Percentiles rank a stretch among this genome's conserved stretches.
Conservation (phyloP, 2,329 filamentous ascomycete species). For the Microthyrium microscopicum region DNA sequence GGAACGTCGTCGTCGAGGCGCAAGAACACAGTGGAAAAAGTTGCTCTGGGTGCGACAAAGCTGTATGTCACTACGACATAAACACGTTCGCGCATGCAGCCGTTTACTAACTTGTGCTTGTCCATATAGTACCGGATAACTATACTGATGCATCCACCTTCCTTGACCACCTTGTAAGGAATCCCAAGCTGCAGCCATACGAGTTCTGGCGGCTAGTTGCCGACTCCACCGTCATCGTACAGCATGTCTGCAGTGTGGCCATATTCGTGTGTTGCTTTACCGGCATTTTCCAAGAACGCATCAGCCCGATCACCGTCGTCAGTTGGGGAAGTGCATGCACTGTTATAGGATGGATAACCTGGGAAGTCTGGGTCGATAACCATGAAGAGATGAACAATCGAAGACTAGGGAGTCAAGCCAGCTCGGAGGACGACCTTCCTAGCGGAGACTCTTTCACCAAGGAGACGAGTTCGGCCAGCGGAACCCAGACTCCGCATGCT, state of each 20-base stretch:
- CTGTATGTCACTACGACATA: slow-evolving; percentile 36
- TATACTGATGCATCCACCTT: slow-evolving; percentile 97
- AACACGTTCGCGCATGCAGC: too few relatives aligned
- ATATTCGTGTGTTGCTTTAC: slow-evolving; percentile 93
- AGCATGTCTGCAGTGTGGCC: slow-evolving; percentile 87
- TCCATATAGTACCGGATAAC: slow-evolving; percentile 69
- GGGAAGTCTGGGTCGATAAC: slow-evolving; percentile 78
- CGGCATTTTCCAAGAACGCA: slow-evolving; percentile 69
- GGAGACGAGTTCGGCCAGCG: slow-evolving; percentile 9
- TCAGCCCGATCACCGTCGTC: slow-evolving; percentile 82
- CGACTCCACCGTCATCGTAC: slow-evolving; percentile 89
- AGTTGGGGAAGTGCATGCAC: slow-evolving; percentile 71
- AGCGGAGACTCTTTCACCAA: too few relatives aligned
- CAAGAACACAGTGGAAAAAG: slow-evolving; percentile 66
- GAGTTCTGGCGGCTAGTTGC: slow-evolving; percentile 96
- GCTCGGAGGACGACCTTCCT: slow-evolving; percentile 16
- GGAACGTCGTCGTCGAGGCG: too few relatives aligned
- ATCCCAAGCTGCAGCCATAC: slow-evolving; percentile 83
- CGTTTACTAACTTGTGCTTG: slow-evolving; percentile 9
- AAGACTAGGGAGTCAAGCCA: not conserved
- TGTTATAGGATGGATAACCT: slow-evolving; percentile 73
- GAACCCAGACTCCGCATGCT: slow-evolving; percentile 2
- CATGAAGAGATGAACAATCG: slow-evolving; percentile 33
- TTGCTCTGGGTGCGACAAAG: slow-evolving; percentile 95
- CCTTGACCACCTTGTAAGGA: slow-evolving; percentile 85